Percentiles rank a stretch among this genome's conserved stretches.
Evolutionary conservation across 2,329 filamentous ascomycete genomes (phyloP).

Genomic region (Cladophialophora psammophila): DNA sequence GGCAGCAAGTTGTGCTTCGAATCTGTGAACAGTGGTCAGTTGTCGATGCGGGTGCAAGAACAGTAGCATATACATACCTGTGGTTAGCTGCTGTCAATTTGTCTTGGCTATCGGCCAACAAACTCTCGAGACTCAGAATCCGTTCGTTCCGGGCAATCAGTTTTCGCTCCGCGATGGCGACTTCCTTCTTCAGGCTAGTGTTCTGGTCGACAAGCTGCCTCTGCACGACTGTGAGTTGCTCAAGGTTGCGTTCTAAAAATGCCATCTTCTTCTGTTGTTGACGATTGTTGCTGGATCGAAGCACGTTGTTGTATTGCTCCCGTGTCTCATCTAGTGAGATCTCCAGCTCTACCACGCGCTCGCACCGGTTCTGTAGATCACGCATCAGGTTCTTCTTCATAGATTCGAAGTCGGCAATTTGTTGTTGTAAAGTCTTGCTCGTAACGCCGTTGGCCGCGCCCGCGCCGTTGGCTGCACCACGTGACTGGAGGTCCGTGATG

Average conservation of each 20-base stretch:
- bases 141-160: constrained; percentile 95
- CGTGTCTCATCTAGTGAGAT: constrained; percentile 96
- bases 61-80: constrained; percentile 70
- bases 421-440: constrained; percentile 93
- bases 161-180: constrained; percentile 97
- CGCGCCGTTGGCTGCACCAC: constrained; percentile 53
- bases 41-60: background rate
- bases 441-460: constrained; percentile 70
- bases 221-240: constrained; percentile 96
- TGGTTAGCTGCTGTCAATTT: constrained; percentile 97
- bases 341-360: constrained; percentile 96
- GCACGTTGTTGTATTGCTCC: constrained; percentile 98
- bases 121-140: constrained; percentile 88
- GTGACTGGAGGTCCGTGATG: constrained; percentile 79
- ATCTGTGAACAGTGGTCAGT: constrained; percentile 63
- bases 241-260: constrained; percentile 95
- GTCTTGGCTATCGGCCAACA: constrained; percentile 97
- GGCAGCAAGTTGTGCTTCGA: constrained; percentile 93
- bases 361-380: constrained; percentile 96
- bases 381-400: constrained; percentile 99
- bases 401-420: constrained; percentile 97
- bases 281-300: constrained; percentile 95
- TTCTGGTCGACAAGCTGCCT: constrained; percentile 98
- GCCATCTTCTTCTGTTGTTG: constrained; percentile 99
- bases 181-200: constrained; percentile 96